These are phyloP conservation scores for Fusarium aywerte DNA, from an alignment of 2,329 filamentous ascomycete species.

Conservation along the genomic window DNA sequence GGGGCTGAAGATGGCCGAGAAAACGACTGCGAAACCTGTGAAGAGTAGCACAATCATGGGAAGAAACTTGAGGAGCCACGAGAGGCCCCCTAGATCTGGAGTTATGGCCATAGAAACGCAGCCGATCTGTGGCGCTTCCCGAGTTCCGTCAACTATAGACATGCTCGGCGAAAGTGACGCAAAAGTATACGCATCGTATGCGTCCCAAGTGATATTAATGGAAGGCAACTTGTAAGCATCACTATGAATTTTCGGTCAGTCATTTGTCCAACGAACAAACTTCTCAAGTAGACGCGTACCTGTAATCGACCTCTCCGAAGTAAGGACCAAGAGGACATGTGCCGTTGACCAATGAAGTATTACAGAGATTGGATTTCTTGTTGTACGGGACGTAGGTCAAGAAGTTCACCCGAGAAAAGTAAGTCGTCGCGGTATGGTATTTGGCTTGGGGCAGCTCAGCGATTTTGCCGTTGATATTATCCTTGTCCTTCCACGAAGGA, in stretches of 20 bases:
- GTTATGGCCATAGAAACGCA: slow-evolving; percentile 88
- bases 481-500: slow-evolving; percentile 70
- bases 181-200: slow-evolving; percentile 87
- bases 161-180: slow-evolving; percentile 81
- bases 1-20: slow-evolving; percentile 88
- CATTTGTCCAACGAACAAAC: background rate
- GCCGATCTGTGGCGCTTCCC: slow-evolving; percentile 70
- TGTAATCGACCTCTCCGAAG: slow-evolving; percentile 61
- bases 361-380: slow-evolving; percentile 72
- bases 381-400: slow-evolving; percentile 79
- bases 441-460: slow-evolving; percentile 63
- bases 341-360: slow-evolving; percentile 65
- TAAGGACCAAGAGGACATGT: slow-evolving; percentile 80
- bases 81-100: slow-evolving; percentile 78
- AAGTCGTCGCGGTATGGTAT: slow-evolving; percentile 74
- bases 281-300: slow-evolving; percentile 47
- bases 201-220: slow-evolving; percentile 77
- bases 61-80: slow-evolving; percentile 77
- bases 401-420: slow-evolving; percentile 77
- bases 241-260: slow-evolving; percentile 40
- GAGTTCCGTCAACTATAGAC: slow-evolving; percentile 79
- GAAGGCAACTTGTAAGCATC: slow-evolving; percentile 68
- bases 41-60: slow-evolving; percentile 82
- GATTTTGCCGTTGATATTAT: slow-evolving; percentile 79
- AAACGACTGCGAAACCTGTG: slow-evolving; percentile 83